These are phyloP conservation scores for Styphnolobium japonicum DNA, from an alignment of 306 rosid genomes.

Conservation along the genomic window DNA sequence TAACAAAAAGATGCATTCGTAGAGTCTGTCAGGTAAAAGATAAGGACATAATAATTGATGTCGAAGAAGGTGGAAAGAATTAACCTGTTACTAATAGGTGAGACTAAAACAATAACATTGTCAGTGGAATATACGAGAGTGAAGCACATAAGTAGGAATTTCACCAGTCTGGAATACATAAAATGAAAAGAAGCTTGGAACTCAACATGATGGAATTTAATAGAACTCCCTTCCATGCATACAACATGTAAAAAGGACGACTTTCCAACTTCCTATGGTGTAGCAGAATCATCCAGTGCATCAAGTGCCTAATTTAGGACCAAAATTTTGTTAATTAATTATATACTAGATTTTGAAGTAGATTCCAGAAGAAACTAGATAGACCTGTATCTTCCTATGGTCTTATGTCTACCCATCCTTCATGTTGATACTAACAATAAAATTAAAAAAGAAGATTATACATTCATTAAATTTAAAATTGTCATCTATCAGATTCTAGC, in stretches of 20 bases:
- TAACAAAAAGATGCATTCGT: conserved; percentile 20
- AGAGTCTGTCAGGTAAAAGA: conserved; percentile 1
- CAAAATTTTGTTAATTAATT: neutral
- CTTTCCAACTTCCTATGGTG: conserved; percentile 3
- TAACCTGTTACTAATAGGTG: no score
- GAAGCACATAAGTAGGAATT: neutral
- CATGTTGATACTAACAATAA: neutral
- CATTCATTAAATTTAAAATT: neutral
- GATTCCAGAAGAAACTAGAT: neutral
- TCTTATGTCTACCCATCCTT: neutral
- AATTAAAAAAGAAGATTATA: neutral
- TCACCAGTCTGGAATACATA: conserved; percentile 1
- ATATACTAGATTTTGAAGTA: neutral
- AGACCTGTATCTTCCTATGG: neutral
- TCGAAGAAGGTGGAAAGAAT: neutral
- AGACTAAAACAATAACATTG: neutral
- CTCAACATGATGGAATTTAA: neutral
- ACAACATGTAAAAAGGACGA: conserved; percentile 1
- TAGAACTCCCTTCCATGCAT: neutral
- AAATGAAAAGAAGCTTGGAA: neutral
- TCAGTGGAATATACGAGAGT: neutral
- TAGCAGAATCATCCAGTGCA: neutral
- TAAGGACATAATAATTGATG: neutral
- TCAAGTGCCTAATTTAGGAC: neutral
- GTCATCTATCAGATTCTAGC: neutral